Evolutionary conservation across 1,284 basidiomycete species (phyloP), one percentile per base, ranked within the genome.

Genomic region (Amylostereum areolatum): DNA sequence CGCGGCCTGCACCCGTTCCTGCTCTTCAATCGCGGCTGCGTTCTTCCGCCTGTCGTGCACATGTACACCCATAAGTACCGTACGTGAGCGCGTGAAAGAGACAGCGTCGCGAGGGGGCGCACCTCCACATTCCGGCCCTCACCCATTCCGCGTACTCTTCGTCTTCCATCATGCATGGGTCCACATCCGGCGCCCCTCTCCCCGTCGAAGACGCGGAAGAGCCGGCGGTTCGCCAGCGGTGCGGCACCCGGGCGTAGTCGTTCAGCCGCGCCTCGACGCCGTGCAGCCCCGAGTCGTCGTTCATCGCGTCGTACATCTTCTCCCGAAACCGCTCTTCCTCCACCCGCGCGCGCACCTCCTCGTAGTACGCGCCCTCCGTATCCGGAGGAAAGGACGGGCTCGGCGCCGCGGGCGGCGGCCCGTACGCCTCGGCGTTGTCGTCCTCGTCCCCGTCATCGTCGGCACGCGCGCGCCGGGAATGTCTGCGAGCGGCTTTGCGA

Each of bases 71-170:
- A 42, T 11, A 42, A 34, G 28, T 27, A 28, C 47, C 30, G 42
- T 46, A 25, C 18, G 45, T 33, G 10, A 46, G 31, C 24, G 0
- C 10, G 6, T 25, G 30, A 45, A 39, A 5, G 12, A 36, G n/a
- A 31, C 44, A 39, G n/a, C 30, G 39, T 39, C 10, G 32, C 50
- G 30, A 25, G 29, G 25, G 41, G 12, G 18, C 81, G 43, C 56
- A 82, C 83, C 79, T 78, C 73, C 87, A 90, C 84, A 92, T 92
- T 31, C 86, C 87, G 39, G 74, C 66, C 52, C 89, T 68, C 33
- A 92, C 67, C 81, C 85, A 91, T 59, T 92, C 89, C 2, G 83
- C 80, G 56, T 92, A 92, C 55, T 89, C 82, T 53, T 92, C 86
- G n/a, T 91, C 88, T 57, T 87, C 84, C 84, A 92, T 83, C 51